Evolutionary conservation across 192 early-diverging fungal genomes (phyloP).

Genomic region (Cladochytrium replicatum): DNA sequence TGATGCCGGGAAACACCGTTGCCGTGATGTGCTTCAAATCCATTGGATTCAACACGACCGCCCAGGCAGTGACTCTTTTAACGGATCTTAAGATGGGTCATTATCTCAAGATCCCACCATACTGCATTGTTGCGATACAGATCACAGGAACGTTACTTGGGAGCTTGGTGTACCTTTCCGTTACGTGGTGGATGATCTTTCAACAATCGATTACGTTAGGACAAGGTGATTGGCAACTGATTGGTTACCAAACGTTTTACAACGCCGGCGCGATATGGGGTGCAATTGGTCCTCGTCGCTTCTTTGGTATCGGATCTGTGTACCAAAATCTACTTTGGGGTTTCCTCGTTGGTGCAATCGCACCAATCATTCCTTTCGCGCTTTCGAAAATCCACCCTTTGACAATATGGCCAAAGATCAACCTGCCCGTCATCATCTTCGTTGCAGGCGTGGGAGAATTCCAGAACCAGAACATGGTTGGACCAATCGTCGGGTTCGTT

Average conservation of each 20-base stretch:
- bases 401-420: no score
- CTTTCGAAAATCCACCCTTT: constrained; percentile 36
- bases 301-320: constrained; percentile 19
- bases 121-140: constrained; percentile 49
- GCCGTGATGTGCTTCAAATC: constrained; percentile 83
- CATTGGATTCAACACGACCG: constrained; percentile 65
- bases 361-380: constrained; percentile 5
- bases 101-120: constrained; percentile 63
- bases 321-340: constrained; percentile 32
- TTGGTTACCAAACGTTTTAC: constrained; percentile 10
- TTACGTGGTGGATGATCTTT: constrained; percentile 19
- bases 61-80: constrained; percentile 67
- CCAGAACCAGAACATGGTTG: not conserved
- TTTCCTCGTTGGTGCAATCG: not conserved
- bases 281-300: constrained; percentile 15
- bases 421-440: constrained; percentile 26
- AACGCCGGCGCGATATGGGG: constrained; percentile 21
- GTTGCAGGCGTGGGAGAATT: constrained; percentile 5
- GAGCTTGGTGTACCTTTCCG: constrained; percentile 35
- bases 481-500: constrained; percentile 27
- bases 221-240: constrained; percentile 14
- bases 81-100: constrained; percentile 71
- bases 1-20: constrained; percentile 69
- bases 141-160: constrained; percentile 48
- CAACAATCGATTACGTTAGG: no score